A percentile compares a stretch with the other conserved stretches of the same genome.
Conservation (phyloP, 1,284 basidiomycete species). For the Wallemia ichthyophaga region DNA sequence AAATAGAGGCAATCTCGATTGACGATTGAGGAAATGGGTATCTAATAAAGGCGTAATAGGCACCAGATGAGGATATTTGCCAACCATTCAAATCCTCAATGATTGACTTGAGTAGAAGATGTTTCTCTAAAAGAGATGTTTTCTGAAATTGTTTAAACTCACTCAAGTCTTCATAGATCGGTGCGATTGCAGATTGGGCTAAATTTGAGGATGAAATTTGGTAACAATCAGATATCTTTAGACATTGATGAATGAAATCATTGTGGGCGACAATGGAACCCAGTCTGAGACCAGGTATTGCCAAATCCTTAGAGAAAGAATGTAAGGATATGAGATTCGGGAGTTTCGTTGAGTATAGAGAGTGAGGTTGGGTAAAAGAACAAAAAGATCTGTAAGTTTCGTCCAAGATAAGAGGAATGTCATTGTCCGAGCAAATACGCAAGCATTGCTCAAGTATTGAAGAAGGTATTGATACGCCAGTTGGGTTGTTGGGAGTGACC, state of each 20-base stretch:
- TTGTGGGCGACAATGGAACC: slow-evolving; percentile 42
- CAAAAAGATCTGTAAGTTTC: slow-evolving; percentile 72
- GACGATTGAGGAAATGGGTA: slow-evolving; percentile 26
- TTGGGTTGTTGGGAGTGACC: slow-evolving; percentile 46
- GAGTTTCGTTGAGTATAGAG: slow-evolving; percentile 28
- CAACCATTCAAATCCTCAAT: slow-evolving; percentile 19
- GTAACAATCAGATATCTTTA: slow-evolving; percentile 42
- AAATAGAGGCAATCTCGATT: slow-evolving; percentile 8
- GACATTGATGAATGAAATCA: slow-evolving; percentile 24
- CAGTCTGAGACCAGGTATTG: slow-evolving; percentile 54
- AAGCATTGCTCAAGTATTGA: slow-evolving; percentile 32
- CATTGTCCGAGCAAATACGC: slow-evolving; percentile 25
- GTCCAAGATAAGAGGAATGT: slow-evolving; percentile 50
- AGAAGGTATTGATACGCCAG: slow-evolving; percentile 39
- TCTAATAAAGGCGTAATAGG: slow-evolving; percentile 41
- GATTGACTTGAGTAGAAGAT: neutral
- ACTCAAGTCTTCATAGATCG: neutral
- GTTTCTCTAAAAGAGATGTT: neutral
- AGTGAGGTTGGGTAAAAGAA: slow-evolving; percentile 24
- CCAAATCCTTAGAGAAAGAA: slow-evolving; percentile 55
- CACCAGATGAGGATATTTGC: slow-evolving; percentile 34
- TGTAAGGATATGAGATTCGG: slow-evolving; percentile 36
- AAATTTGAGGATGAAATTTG: slow-evolving; percentile 18
- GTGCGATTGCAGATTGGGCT: slow-evolving; percentile 6
- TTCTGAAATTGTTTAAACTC: neutral